phyloP scores from a whole-genome alignment of 2,329 filamentous ascomycete species.

The Blumeriella jaapii region DNA sequence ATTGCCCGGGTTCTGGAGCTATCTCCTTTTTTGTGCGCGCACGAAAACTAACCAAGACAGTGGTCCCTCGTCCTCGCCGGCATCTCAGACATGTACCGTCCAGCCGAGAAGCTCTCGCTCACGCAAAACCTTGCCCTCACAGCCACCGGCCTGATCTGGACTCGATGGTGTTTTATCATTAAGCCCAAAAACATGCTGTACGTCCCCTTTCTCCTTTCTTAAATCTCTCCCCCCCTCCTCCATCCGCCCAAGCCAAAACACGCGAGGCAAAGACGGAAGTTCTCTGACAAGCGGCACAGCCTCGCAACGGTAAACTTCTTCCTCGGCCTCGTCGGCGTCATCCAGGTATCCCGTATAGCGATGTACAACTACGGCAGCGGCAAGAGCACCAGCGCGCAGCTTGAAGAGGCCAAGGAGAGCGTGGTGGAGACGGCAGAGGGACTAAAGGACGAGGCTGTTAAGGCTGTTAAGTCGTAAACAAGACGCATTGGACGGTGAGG shows the following conservation, averaged over 20 bases:
- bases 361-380: constrained; percentile 52
- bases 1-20: too few species aligned
- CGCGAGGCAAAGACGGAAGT: neutral
- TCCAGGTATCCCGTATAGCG: constrained; percentile 71
- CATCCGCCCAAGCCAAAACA: neutral
- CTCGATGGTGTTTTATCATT: constrained; percentile 96
- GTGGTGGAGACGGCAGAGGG: constrained; percentile 17
- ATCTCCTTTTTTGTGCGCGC: too few species aligned
- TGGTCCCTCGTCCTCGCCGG: constrained; percentile 91
- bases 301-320: constrained; percentile 98
- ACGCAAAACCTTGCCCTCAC: constrained; percentile 87
- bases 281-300: constrained; percentile 33
- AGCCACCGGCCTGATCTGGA: constrained; percentile 92
- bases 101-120: constrained; percentile 82
- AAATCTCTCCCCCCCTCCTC: neutral
- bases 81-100: constrained; percentile 81
- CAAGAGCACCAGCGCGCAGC: constrained; percentile 27
- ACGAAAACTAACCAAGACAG: constrained; percentile 32
- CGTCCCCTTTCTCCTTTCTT: constrained; percentile 26
- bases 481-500: neutral
- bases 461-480: constrained; percentile 27
- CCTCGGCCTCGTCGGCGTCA: constrained; percentile 75
- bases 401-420: constrained; percentile 22
- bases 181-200: constrained; percentile 85
- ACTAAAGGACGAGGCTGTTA: constrained; percentile 28